These are phyloP conservation scores for Chaetomium globosum DNA, from an alignment of 2,329 filamentous ascomycete species.

Conservation along the genomic window DNA sequence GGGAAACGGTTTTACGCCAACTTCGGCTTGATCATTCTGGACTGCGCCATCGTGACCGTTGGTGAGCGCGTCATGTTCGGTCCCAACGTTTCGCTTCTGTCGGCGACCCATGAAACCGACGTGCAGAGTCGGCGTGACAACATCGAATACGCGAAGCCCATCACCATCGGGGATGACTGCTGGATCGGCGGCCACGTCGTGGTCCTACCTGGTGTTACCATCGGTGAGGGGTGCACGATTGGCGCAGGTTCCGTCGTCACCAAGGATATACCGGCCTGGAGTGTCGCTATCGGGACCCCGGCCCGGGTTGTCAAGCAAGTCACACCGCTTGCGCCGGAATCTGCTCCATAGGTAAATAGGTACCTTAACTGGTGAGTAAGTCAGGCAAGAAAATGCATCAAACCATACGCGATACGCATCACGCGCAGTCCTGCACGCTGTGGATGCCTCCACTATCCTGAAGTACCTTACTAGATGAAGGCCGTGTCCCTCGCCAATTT, in stretches of 20 bases:
- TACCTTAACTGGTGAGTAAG: neutral
- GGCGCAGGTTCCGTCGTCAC: slow-evolving; percentile 84
- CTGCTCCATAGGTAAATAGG: neutral
- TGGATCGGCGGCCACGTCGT: slow-evolving; percentile 74
- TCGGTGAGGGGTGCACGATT: slow-evolving; percentile 72
- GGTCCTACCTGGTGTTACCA: slow-evolving; percentile 74
- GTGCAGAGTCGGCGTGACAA: slow-evolving; percentile 50
- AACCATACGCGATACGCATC: no score
- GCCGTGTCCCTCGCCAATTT: neutral
- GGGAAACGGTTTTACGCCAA: slow-evolving; percentile 67
- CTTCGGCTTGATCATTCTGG: slow-evolving; percentile 66
- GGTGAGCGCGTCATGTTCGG: slow-evolving; percentile 72
- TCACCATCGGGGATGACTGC: slow-evolving; percentile 77
- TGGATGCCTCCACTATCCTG: no score
- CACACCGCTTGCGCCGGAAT: neutral
- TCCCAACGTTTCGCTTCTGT: slow-evolving; percentile 70
- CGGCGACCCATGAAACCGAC: slow-evolving; percentile 72
- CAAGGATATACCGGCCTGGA: slow-evolving; percentile 67
- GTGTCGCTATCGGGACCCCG: slow-evolving; percentile 68
- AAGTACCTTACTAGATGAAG: no score
- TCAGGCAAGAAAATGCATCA: no score
- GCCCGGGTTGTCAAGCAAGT: slow-evolving; percentile 57
- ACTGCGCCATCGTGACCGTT: slow-evolving; percentile 71
- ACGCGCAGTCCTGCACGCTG: no score
- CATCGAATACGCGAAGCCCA: slow-evolving; percentile 68